Percentiles rank a stretch among this genome's conserved stretches.
phyloP scores from a whole-genome alignment of 179 eudicot species.

The Silene coronaria region DNA sequence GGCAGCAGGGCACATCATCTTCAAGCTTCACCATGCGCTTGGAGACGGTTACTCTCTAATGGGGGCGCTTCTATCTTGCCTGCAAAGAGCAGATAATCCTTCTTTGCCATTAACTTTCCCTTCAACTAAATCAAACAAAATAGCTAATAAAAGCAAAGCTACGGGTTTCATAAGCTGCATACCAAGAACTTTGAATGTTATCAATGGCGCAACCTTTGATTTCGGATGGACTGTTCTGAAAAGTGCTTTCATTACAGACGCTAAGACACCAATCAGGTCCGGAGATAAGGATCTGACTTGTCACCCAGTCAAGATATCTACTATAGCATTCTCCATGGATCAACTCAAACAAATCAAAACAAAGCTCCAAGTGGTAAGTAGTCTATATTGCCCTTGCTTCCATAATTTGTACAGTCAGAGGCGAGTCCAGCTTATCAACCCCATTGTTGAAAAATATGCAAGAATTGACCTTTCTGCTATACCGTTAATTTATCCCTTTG shows the following conservation, averaged over 20 bases:
- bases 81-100: slow-evolving; percentile 57
- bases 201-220: slow-evolving; percentile 37
- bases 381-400: neutral
- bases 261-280: slow-evolving; percentile 47
- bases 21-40: slow-evolving; percentile 70
- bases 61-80: slow-evolving; percentile 74
- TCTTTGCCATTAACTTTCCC: slow-evolving; percentile 60
- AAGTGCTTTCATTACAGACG: slow-evolving; percentile 47
- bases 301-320: slow-evolving; percentile 42
- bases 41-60: slow-evolving; percentile 72
- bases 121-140: slow-evolving; percentile 7
- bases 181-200: slow-evolving; percentile 17
- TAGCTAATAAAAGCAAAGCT: neutral
- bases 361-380: slow-evolving; percentile 53
- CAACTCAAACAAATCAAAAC: slow-evolving; percentile 46
- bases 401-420: too few species aligned
- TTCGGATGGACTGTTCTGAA: slow-evolving; percentile 56
- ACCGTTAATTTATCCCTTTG: too few species aligned
- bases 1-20: slow-evolving; percentile 44
- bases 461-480: too few species aligned
- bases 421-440: too few species aligned
- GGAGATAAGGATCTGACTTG: slow-evolving; percentile 45
- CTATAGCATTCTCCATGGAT: slow-evolving; percentile 44
- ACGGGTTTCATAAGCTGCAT: slow-evolving; percentile 10
- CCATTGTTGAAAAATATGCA: too few species aligned